phyloP scores from a whole-genome alignment of 2,329 filamentous ascomycete species.

The Verruconis gallopava region DNA sequence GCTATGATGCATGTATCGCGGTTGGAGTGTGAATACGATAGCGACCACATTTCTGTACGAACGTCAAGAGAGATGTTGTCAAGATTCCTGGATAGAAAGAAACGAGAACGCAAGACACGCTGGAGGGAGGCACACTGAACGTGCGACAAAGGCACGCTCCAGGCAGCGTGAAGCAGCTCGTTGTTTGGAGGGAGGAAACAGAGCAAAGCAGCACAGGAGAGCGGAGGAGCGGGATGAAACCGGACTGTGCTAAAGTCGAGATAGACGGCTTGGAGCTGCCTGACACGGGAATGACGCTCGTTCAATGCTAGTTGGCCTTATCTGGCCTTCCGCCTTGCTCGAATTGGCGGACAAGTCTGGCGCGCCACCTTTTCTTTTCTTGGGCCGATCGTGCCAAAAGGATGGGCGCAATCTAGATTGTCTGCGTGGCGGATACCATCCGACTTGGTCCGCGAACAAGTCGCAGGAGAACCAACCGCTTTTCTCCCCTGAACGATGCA shows the following conservation, averaged over 20 bases:
- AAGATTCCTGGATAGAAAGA: too few relatives aligned
- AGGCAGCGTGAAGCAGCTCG: too few relatives aligned
- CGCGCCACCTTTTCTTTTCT: conserved; percentile 1
- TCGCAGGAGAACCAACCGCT: too few relatives aligned
- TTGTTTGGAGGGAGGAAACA: too few relatives aligned
- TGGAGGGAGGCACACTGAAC: too few relatives aligned
- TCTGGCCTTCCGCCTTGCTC: neutral
- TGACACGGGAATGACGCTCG: neutral
- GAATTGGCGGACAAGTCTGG: too few relatives aligned
- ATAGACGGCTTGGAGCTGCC: neutral
- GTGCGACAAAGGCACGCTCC: too few relatives aligned
- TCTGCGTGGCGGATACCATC: too few relatives aligned
- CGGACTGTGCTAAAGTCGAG: neutral
- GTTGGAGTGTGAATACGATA: neutral
- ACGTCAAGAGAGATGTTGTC: too few relatives aligned
- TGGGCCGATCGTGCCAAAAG: neutral
- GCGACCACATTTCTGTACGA: neutral
- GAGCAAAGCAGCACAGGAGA: neutral
- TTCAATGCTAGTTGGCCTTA: neutral
- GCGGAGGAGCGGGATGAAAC: neutral
- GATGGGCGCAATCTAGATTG: neutral
- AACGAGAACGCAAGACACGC: too few relatives aligned
- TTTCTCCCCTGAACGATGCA: too few relatives aligned
- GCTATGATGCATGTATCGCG: neutral
- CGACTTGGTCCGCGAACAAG: too few relatives aligned